Evolutionary conservation across 352 stramenopile genomes (phyloP), one percentile per base, ranked within the genome.

Genomic region (Phytophthora syringae): DNA sequence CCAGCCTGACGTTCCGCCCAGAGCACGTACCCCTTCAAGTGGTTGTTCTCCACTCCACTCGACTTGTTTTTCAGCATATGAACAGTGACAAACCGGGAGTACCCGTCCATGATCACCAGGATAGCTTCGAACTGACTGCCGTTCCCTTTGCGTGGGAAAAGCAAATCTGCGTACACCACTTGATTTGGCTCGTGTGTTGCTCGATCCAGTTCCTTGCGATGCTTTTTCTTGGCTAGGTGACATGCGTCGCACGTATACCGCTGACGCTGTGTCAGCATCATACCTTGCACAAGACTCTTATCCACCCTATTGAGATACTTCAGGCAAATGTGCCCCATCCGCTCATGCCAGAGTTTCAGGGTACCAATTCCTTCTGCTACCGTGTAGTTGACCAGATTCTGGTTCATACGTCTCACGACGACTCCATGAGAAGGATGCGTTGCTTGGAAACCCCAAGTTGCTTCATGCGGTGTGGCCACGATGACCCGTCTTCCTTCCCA

Each of bases 271-370:
- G 7, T 40, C n/a, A 64, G 32, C 48, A 45, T 53, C 34, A 60
- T 60, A 22, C 51, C 60, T 9, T 44, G 25, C 20, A 59, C 43
- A 7, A 61, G 15, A 24, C 15, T 37, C 16, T 24, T 25, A 27
- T 58, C 57, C 1, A 51, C 47, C 57, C 57, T 57, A 12, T 52
- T 42, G 1, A 58, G 24, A 24, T 64, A 58, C 22, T 64, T 32
- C 7, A 42, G 24, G n/a, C 30, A 60, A 7, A 50, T 50, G 27
- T 66, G 49, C 12, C 40, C 58, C 9, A 60, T 43, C 15, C 39
- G 49, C 21, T 66, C 49, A 50, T 60, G 58, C 40, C 58, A 66
- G 1, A 50, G 9, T 18, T 34, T 25, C 42, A 60, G 10, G 4
- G 18, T 16, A 18, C 39, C 42, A 25, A 60, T 40, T 42, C 52